Conservation (phyloP, 1,284 basidiomycete species). For the Paramarasmius palmivorus region DNA sequence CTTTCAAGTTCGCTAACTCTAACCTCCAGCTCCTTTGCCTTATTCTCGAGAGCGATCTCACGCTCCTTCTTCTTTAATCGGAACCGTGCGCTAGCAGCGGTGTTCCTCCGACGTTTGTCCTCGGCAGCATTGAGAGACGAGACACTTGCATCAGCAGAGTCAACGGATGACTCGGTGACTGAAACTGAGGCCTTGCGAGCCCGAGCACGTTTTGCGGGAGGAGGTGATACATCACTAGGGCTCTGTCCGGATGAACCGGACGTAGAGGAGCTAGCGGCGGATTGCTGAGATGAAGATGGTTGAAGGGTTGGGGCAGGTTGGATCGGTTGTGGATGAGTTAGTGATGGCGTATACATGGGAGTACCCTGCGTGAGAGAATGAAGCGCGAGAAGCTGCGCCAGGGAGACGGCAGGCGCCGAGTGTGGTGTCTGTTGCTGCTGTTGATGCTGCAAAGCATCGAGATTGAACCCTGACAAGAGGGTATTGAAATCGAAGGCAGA, state of each 20-base stretch:
- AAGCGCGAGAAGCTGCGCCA: conserved; percentile 65
- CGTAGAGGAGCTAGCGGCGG: conserved; percentile 14
- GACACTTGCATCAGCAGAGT: conserved; percentile 30
- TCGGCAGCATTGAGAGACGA: conserved; percentile 54
- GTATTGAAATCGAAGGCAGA: conserved; percentile 52
- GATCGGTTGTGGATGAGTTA: background rate
- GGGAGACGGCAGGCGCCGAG: conserved; percentile 45
- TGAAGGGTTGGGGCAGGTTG: conserved; percentile 20
- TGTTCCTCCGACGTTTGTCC: conserved; percentile 94
- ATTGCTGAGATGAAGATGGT: conserved; percentile 14
- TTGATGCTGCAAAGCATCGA: conserved; percentile 49
- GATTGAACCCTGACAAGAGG: conserved; percentile 61
- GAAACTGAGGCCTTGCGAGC: conserved; percentile 52
- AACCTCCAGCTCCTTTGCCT: conserved; percentile 87
- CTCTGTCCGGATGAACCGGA: conserved; percentile 17
- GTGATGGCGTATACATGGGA: background rate
- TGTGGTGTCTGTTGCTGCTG: conserved; percentile 26
- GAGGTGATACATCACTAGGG: conserved; percentile 28
- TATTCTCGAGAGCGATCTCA: conserved; percentile 88
- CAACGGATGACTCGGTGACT: conserved; percentile 21
- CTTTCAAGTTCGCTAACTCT: conserved; percentile 84
- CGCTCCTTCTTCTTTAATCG: conserved; percentile 98
- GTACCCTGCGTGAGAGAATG: conserved; percentile 33
- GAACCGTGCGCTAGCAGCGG: conserved; percentile 96
- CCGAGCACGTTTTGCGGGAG: conserved; percentile 54